Base-by-base conservation (phyloP, 2,329 filamentous ascomycete species). In the Hypoxylon sp. region DNA sequence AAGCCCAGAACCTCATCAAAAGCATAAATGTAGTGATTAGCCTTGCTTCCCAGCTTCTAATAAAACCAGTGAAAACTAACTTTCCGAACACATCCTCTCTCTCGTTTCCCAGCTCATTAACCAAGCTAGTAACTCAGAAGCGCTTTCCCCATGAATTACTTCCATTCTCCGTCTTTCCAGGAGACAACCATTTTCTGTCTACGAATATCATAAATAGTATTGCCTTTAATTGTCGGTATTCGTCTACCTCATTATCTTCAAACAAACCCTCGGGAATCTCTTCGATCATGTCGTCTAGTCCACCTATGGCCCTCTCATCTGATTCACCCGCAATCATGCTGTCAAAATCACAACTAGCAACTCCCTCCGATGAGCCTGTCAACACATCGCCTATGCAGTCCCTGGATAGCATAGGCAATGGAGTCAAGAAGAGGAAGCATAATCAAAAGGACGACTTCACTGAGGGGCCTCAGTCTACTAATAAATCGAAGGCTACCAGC, bases 351-450 rank as follows among this genome's bases (percentile, higher is more conserved):
- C 24, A 31, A 13, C 17, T 6, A 19, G 8, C 15, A 3, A 44
- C 3, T 17, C 13, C 15, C 3, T n/a, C 32, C 19, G 3, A 29
- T 4, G 24, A 21, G n/a, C 6, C 21, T 6, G 2, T 6, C 2
- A 13, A 6, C 15, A 4, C 13, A 3, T 19, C 52, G 24, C 10
- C 52, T 5, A 29, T 17, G 7, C 7, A 55, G n/a, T 19, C 27
- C 17, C 24, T 35, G 3, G 48, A 35, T 32, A 19, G 8, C n/a
- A 21, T 53, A 37, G 27, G 21, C 21, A 10, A 39, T 15, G n/a
- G 31, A 19, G 29, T n/a, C 2, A 53, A 37, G 17, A 53, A 53
- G 32, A 53, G 51, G 19, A 53, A 53, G 29, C 42, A 17, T 37
- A 15, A 15, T 27, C 27, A 35, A 27, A 21, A 37, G n/a, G 42